Evolutionary conservation across 192 early-diverging fungal genomes (phyloP).

Genomic region (Linnemannia zychae): DNA sequence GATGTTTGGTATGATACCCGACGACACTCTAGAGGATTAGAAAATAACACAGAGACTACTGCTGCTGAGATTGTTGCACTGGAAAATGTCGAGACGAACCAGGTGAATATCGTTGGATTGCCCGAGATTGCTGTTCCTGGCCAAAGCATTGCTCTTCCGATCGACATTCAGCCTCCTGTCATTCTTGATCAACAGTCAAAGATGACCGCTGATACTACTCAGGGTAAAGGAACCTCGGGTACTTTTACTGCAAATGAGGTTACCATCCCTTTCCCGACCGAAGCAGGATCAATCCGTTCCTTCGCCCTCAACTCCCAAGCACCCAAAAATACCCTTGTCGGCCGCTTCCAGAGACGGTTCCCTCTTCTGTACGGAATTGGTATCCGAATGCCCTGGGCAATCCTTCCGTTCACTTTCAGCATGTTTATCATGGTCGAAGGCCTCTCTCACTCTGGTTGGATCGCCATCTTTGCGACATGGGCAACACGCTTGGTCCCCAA

Average conservation of each 20-base stretch:
- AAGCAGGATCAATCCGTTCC: not conserved
- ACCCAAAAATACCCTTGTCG: not conserved
- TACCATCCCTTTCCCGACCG: not conserved
- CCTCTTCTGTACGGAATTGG: constrained; percentile 65
- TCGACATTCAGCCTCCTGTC: not conserved
- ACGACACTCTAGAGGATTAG: constrained; percentile 10
- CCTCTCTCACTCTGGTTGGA: constrained; percentile 75
- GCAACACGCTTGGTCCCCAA: constrained; percentile 63
- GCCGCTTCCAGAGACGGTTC: constrained; percentile 34
- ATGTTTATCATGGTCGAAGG: constrained; percentile 89
- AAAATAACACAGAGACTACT: not conserved
- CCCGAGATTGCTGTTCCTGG: constrained; percentile 4
- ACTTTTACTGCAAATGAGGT: not conserved
- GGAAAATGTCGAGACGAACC: not conserved
- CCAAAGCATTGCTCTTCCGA: constrained; percentile 1
- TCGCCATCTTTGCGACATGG: constrained; percentile 67
- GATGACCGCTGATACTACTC: not conserved
- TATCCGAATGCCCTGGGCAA: constrained; percentile 75
- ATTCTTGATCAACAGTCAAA: not conserved
- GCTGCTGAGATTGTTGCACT: not conserved
- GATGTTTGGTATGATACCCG: constrained; percentile 68
- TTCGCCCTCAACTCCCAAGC: not conserved
- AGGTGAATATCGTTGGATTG: constrained; percentile 7
- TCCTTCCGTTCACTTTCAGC: constrained; percentile 82
- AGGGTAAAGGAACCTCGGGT: not conserved